Base-by-base conservation (phyloP, 2,329 filamentous ascomycete species). In the Fusarium sp. region DNA sequence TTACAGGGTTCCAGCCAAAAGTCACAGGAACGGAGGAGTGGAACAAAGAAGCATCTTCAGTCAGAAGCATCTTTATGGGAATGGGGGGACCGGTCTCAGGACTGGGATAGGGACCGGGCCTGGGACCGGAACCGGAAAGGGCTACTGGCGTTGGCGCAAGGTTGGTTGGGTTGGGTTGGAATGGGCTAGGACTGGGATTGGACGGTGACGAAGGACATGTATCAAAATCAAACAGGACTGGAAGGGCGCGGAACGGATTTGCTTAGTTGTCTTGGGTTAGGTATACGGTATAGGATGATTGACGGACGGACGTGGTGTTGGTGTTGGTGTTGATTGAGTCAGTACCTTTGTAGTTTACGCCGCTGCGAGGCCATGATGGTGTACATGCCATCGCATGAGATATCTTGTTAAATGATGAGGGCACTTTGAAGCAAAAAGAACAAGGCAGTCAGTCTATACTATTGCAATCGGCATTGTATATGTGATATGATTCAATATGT, bases 121-220 rank as follows among this genome's bases (percentile, higher is more conserved):
- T 25, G 18, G 32, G 32, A 34, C 49, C 49, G 49, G 45, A 57
- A 63, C 32, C 38, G 30, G 44, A 59, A 47, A 67, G 62, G 58
- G 58, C 60, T 70, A 68, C 48, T 58, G 72, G 73, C 73, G 73
- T 75, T 73, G 73, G 74, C 74, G 74, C 54, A 73, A 69, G 65
- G 59, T 51, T 58, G 59, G 72, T 32, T 20, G 67, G 65, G 59
- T 51, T 58, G 59, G 72, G 48, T 20, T 52, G 49, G 49, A 25
- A 52, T n/a, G 30, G 47, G 16, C 20, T 57, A 58, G 70, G 32
- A 51, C 40, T 52, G 9, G 49, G 49, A 52, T 25, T 15, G 49
- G 62, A 66, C 49, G 62, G 53, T 69, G 66, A 73, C 45, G 70
- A 71, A 74, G 69, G 63, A 54, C 65, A 74, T 74, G 73, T 73